These are phyloP conservation scores for Plasmodium reichenowi DNA, from an alignment of 169 alveolate genomes.

Conservation along the genomic window DNA sequence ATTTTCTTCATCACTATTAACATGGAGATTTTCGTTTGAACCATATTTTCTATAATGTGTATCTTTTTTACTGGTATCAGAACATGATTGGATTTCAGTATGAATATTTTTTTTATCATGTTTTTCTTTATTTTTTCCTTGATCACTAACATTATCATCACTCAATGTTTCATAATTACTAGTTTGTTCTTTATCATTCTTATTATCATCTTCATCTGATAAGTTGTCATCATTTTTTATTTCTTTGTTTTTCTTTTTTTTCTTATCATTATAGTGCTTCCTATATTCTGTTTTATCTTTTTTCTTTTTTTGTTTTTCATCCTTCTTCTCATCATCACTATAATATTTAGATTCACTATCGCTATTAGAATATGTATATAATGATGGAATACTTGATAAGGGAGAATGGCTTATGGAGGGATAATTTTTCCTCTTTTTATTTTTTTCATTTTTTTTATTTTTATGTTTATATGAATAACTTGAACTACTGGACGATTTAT, in stretches of 20 bases:
- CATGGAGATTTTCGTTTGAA: too few relatives aligned
- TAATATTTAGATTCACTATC: slow-evolving; percentile 6
- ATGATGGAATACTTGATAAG: neutral
- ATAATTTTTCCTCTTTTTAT: slow-evolving; percentile 9
- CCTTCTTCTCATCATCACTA: neutral
- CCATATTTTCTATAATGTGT: too few relatives aligned
- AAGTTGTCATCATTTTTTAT: neutral
- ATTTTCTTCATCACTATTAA: neutral
- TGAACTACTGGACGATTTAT: slow-evolving; percentile 2
- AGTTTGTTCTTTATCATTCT: too few relatives aligned
- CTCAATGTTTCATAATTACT: neutral
- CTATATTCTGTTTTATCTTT: neutral
- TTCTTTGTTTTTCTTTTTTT: slow-evolving; percentile 11
- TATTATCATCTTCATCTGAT: too few relatives aligned
- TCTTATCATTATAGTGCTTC: neutral
- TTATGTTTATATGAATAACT: slow-evolving; percentile 4
- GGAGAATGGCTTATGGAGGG: neutral
- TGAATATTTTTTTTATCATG: neutral
- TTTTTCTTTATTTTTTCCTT: neutral
- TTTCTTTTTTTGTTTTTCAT: neutral
- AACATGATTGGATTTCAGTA: too few relatives aligned
- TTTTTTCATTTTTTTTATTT: neutral
- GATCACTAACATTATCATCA: neutral
- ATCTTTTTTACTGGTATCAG: too few relatives aligned
- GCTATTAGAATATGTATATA: neutral